Percentiles rank a stretch among this genome's conserved stretches.
These are phyloP conservation scores for Citrus glauca DNA, from an alignment of 345 rosid genomes.

Conservation along the genomic window DNA sequence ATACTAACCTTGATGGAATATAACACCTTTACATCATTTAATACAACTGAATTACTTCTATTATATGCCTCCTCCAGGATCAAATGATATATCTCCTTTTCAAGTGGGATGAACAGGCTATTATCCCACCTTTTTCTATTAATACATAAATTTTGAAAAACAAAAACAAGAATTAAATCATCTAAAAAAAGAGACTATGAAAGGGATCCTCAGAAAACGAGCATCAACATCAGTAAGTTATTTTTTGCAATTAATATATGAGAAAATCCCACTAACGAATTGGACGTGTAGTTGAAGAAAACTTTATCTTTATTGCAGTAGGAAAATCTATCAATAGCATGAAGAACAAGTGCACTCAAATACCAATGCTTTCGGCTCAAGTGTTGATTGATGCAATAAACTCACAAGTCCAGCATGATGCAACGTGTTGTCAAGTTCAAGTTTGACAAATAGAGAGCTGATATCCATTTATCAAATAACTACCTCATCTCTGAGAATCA, in stretches of 20 bases:
- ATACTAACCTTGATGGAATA: constrained; percentile 41
- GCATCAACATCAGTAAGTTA: constrained; percentile 14
- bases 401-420: constrained; percentile 29
- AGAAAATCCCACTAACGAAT: constrained; percentile 18
- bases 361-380: constrained; percentile 48
- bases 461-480: constrained; percentile 16
- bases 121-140: not conserved
- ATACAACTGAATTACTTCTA: constrained; percentile 13
- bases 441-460: constrained; percentile 15
- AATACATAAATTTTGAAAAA: not conserved
- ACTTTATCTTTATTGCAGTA: constrained; percentile 9
- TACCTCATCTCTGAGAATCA: constrained; percentile 22
- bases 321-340: constrained; percentile 26
- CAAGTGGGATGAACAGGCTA: constrained; percentile 11
- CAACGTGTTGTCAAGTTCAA: constrained; percentile 20
- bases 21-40: constrained; percentile 34
- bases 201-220: constrained; percentile 13
- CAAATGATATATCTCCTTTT: constrained; percentile 9
- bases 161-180: not conserved
- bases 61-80: constrained; percentile 11
- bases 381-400: constrained; percentile 33
- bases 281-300: constrained; percentile 29
- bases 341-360: constrained; percentile 37
- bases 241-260: constrained; percentile 11
- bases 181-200: constrained; percentile 6